Evolutionary conservation across 2,329 filamentous ascomycete species (phyloP).

Genomic region (Botrytis fabae): DNA sequence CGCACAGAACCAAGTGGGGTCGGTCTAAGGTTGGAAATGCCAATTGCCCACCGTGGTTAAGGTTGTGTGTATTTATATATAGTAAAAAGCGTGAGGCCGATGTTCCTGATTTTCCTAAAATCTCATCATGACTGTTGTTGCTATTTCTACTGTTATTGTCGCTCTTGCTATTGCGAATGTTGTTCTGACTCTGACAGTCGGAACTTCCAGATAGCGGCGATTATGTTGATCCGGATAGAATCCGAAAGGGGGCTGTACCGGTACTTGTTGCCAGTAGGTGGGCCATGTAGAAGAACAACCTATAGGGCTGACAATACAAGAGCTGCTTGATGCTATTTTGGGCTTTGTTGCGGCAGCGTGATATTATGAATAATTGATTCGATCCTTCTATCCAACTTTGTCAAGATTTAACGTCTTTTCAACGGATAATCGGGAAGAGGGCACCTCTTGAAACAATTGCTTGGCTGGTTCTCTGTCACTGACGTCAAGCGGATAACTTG

Average conservation of each 20-base stretch:
- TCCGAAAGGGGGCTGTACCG: background rate
- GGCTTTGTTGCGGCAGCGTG: background rate
- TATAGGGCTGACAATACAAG: background rate
- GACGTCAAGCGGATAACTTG: constrained; percentile 16
- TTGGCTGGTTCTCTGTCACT: background rate
- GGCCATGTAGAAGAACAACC: background rate
- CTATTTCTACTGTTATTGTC: too few species aligned
- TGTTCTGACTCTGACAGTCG: too few species aligned
- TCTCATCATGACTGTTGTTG: background rate
- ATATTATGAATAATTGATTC: background rate
- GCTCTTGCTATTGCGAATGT: too few species aligned
- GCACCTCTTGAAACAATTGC: background rate
- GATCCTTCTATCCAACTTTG: background rate
- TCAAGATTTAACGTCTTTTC: background rate
- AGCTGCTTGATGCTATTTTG: background rate
- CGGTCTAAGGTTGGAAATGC: background rate
- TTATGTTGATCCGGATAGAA: background rate
- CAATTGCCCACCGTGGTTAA: background rate
- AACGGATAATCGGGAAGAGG: background rate
- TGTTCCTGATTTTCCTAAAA: background rate
- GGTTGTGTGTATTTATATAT: background rate
- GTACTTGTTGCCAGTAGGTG: background rate
- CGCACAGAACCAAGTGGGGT: background rate
- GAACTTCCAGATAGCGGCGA: background rate
- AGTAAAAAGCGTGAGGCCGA: background rate